Evolutionary conservation across 2,329 filamentous ascomycete genomes (phyloP), one percentile per base, ranked within the genome.

Genomic region (Ascochyta fabae): DNA sequence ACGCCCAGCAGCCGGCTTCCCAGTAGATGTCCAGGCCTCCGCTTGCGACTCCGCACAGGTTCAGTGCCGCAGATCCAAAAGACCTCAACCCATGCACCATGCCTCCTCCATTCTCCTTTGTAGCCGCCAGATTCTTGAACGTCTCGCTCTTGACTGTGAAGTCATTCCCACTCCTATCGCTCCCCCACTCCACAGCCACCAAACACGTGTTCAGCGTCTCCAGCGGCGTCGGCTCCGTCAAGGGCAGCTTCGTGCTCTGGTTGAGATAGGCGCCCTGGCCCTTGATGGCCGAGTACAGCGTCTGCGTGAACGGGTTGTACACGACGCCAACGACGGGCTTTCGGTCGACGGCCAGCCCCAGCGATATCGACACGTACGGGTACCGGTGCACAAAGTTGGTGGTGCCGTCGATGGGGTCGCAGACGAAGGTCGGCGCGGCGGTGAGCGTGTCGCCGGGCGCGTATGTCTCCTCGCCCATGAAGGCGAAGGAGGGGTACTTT

Each of bases 1-100:
- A 94, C 1, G 90, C 89, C 84, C 89, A 94, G 74, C 89, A 92
- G 0, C 91, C 90, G 34, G 88, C 89, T 77, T 94, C 90, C 90
- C 90, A 94, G 72, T 91, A 94, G 22, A 86, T 67, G 71, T 94
- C 90, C 24, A 91, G 65, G 72, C 86, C 83, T 0, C 90, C 90
- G 9, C 85, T 84, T 3, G 90, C 90, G 3, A 91, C 87, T 35
- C 82, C 83, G 53, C 88, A 91, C 16, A 93, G 75, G 73, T 93
- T 93, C 66, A 94, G 78, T 36, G 90, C 90, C 7, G 90, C 90
- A 46, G 84, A 87, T 2, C 90, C 90, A 58, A 91, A 76, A 33
- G 82, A 86, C n/a, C 90, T 80, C 54, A 94, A 73, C 9, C 84
- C 85, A 70, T 93, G 90, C 41, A 90, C 89, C 90, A 94, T 94